Conservation (phyloP, 1,139 yeast genomes). For the Yamadazyma aaseri region DNA sequence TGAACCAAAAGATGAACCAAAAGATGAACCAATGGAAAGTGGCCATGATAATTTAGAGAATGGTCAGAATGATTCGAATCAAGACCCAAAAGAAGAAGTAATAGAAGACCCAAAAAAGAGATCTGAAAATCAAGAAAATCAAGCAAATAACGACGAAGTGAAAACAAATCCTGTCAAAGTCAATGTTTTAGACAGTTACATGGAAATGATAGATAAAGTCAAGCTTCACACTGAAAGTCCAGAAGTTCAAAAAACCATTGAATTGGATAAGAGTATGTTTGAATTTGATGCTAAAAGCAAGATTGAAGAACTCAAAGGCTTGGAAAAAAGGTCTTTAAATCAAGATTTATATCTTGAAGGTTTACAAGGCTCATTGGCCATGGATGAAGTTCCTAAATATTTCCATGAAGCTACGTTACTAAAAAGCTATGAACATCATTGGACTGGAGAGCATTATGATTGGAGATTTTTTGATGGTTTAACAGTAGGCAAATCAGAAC, state of each 20-base stretch:
- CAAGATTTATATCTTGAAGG: slow-evolving; percentile 20
- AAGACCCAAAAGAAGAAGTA: no score
- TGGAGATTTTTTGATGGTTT: slow-evolving; percentile 49
- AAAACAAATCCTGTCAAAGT: no score
- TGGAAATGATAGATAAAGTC: slow-evolving; percentile 9
- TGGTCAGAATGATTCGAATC: no score
- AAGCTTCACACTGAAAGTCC: slow-evolving; percentile 1
- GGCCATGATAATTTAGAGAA: no score
- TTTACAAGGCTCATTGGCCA: slow-evolving; percentile 23
- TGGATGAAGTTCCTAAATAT: slow-evolving; percentile 28
- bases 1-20: no score
- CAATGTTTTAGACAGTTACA: slow-evolving; percentile 18
- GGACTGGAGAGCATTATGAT: slow-evolving; percentile 46
- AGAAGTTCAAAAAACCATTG: slow-evolving; percentile 10
- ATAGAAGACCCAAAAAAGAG: background rate
- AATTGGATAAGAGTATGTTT: slow-evolving; percentile 15
- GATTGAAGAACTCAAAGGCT: slow-evolving; percentile 13
- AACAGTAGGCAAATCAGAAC: slow-evolving; percentile 27
- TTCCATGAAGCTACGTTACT: slow-evolving; percentile 32
- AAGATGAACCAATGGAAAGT: no score
- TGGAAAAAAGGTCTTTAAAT: slow-evolving; percentile 8
- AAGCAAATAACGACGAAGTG: no score
- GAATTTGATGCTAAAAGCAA: slow-evolving; percentile 19
- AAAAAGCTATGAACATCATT: slow-evolving; percentile 16
- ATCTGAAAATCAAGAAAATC: background rate